Conservation (phyloP, 1,139 yeast species). For the Meyerozyma smithsonii region DNA sequence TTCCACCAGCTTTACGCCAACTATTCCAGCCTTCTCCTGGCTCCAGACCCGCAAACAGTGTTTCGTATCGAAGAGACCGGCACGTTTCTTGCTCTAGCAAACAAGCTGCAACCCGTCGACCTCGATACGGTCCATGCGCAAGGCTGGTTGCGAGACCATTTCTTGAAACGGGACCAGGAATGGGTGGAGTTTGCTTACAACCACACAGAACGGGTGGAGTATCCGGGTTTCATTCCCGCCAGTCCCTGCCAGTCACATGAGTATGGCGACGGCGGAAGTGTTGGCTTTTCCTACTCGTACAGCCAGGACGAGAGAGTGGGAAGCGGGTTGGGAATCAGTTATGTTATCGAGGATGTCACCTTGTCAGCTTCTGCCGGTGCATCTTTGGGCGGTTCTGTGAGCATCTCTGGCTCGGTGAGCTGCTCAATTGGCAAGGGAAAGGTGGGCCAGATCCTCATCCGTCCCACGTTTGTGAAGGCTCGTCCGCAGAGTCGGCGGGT, state of each 20-base stretch:
- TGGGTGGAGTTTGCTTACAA: constrained; percentile 16
- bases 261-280: constrained; percentile 16
- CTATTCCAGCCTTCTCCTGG: neutral
- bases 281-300: constrained; percentile 11
- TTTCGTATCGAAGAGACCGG: neutral
- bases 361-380: constrained; percentile 9
- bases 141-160: neutral
- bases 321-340: constrained; percentile 6
- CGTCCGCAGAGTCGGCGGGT: constrained; percentile 12
- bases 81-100: neutral
- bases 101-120: neutral
- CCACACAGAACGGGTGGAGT: constrained; percentile 7
- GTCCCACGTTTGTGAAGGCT: constrained; percentile 14
- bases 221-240: constrained; percentile 20
- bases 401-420: constrained; percentile 11
- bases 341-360: constrained; percentile 5
- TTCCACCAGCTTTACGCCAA: neutral
- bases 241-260: constrained; percentile 22
- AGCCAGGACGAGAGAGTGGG: neutral
- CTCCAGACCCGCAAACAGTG: neutral
- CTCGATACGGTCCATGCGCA: neutral
- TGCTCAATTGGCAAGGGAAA: constrained; percentile 16
- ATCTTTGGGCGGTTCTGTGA: constrained; percentile 4
- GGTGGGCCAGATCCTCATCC: constrained; percentile 19
- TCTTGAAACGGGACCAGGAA: constrained; percentile 4